A percentile compares a stretch with the other conserved stretches of the same genome.
These are phyloP conservation scores for Digitaria exilis DNA, from an alignment of 202 grass and related monocot genomes.

Conservation along the genomic window DNA sequence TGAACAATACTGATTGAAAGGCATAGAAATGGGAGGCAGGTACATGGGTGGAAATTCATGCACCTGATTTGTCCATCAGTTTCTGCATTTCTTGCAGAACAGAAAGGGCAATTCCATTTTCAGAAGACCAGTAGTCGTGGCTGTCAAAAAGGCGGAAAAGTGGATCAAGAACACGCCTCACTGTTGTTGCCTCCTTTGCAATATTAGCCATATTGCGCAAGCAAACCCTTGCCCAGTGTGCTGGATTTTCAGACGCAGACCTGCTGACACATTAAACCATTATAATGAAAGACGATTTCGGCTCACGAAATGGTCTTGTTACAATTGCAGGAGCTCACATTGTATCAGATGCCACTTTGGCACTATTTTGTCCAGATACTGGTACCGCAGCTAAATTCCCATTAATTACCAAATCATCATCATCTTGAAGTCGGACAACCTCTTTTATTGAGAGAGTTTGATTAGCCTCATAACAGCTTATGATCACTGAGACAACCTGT, in stretches of 20 bases:
- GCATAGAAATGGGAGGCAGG: background rate
- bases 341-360: constrained; percentile 59
- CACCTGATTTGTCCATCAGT: constrained; percentile 86
- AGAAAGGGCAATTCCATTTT: constrained; percentile 76
- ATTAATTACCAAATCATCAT: constrained; percentile 54
- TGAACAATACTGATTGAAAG: constrained; percentile 3
- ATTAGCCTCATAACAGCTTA: constrained; percentile 67
- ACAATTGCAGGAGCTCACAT: constrained; percentile 50
- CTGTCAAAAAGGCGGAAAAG: constrained; percentile 84
- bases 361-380: constrained; percentile 52
- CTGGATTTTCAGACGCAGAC: constrained; percentile 58
- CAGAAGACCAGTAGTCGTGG: constrained; percentile 77
- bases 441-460: constrained; percentile 65
- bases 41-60: constrained; percentile 42
- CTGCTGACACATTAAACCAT: constrained; percentile 45
- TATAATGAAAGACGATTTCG: constrained; percentile 12
- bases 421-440: constrained; percentile 60
- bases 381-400: constrained; percentile 38
- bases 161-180: constrained; percentile 83
- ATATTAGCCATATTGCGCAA: constrained; percentile 92
- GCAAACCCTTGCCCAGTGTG: constrained; percentile 82
- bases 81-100: constrained; percentile 90
- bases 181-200: constrained; percentile 85
- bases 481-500: constrained; percentile 69
- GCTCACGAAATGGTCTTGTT: constrained; percentile 12